These are phyloP conservation scores for Thermoascus crustaceus DNA, from an alignment of 2,329 filamentous ascomycete species.

Conservation along the genomic window DNA sequence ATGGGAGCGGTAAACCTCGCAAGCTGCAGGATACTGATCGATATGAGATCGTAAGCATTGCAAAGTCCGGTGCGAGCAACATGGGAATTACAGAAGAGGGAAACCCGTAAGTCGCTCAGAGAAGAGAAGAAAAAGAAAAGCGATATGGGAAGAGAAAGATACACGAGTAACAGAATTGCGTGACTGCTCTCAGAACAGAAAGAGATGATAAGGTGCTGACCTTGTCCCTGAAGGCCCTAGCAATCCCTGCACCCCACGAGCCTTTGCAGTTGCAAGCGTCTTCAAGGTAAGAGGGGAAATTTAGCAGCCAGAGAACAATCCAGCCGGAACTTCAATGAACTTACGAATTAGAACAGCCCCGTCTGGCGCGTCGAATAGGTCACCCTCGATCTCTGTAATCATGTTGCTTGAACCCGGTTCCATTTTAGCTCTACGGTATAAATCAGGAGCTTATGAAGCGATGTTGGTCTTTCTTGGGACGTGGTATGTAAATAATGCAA, in stretches of 20 bases:
- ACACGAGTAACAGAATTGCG: background rate
- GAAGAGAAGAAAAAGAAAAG: no score
- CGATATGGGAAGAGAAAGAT: background rate
- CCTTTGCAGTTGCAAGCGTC: constrained; percentile 54
- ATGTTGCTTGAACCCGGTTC: constrained; percentile 4
- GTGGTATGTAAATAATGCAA: no score
- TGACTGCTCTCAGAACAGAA: background rate
- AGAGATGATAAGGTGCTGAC: constrained; percentile 12
- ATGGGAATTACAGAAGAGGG: background rate
- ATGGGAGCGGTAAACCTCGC: constrained; percentile 38
- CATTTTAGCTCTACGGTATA: background rate
- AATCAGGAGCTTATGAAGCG: background rate
- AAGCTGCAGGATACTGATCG: constrained; percentile 44
- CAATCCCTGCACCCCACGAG: constrained; percentile 53
- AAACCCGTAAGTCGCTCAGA: no score
- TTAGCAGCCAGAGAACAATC: background rate
- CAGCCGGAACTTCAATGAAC: constrained; percentile 5
- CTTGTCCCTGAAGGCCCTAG: constrained; percentile 39
- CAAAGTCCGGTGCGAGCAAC: background rate
- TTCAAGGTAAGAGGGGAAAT: constrained; percentile 11
- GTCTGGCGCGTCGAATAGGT: constrained; percentile 47
- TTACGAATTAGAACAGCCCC: constrained; percentile 44
- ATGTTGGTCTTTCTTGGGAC: background rate
- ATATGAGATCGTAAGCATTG: background rate
- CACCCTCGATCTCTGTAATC: constrained; percentile 31